phyloP scores from a whole-genome alignment of 2,329 filamentous ascomycete species.

The Colletotrichum sp. region DNA sequence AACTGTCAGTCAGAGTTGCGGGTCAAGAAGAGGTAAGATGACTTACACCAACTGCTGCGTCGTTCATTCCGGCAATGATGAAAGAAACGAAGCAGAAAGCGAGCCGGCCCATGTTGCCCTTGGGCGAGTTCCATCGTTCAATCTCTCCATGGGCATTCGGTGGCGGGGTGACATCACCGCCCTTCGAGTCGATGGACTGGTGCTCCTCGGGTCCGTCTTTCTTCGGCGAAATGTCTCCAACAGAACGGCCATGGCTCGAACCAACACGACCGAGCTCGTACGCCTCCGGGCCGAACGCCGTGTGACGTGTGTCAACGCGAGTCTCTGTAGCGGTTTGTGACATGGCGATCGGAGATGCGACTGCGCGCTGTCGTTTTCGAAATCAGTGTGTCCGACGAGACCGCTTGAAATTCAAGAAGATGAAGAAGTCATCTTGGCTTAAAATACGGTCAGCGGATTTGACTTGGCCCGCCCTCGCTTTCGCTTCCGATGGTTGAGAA shows the following conservation, averaged over 20 bases:
- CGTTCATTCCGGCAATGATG: slow-evolving; percentile 66
- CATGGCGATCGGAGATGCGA: not conserved
- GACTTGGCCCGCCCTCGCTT: not conserved
- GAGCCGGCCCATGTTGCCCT: slow-evolving; percentile 34
- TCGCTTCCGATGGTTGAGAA: not conserved
- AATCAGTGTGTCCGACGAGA: not conserved
- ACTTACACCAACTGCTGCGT: slow-evolving; percentile 63
- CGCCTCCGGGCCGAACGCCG: not conserved
- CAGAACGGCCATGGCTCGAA: not conserved
- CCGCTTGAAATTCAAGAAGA: not conserved
- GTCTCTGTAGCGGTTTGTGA: slow-evolving; percentile 21
- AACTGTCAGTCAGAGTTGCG: not conserved
- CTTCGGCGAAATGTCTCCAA: not conserved
- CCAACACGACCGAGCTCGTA: slow-evolving; percentile 11
- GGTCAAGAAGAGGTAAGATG: not conserved
- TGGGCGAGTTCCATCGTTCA: slow-evolving; percentile 41
- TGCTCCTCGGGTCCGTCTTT: not conserved
- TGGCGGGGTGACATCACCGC: not conserved
- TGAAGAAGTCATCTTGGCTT: not conserved
- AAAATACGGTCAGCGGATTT: not conserved
- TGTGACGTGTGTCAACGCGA: not conserved
- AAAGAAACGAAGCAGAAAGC: slow-evolving; percentile 61
- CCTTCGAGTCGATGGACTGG: not conserved
- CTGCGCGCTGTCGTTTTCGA: not conserved
- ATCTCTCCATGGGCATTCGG: slow-evolving; percentile 7